Evolutionary conservation across 2,329 filamentous ascomycete genomes (phyloP), one percentile per base, ranked within the genome.

Genomic region (Talaromyces sp.): DNA sequence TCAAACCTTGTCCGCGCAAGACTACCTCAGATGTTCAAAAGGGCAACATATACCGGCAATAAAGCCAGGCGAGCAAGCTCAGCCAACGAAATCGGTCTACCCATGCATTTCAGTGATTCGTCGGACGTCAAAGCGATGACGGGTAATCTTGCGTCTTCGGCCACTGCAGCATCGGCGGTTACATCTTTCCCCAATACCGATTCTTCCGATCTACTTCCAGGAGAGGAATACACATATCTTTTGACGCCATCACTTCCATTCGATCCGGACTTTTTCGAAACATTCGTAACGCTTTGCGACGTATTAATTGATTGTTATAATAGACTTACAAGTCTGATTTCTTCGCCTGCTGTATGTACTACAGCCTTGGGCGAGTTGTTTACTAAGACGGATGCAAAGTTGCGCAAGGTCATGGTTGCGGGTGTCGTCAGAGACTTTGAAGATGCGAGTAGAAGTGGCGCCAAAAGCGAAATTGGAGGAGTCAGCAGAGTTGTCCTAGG

Each of bases 241-340:
- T 84, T 97, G 22, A 98, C 94, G n/a, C 95, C 95, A 0, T 90
- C 88, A 16, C 81, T 99, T 57, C 95, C 95, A 0, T 99, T 99
- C 74, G 93, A 98, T 69, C 95, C 95, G 0, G 95, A 99, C 78
- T 99, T 97, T 73, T 95, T 94, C 77, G 93, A 96, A 80, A 97
- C 93, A 0, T 98, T 98, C 79, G 90, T 93, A 14, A 97, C 95
- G 13, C 83, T 99, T 7, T 98, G 95, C 80, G 95, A 99, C 74
- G 92, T 96, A 3, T 81, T 99, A 67, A 96, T 97, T 71, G 95
- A 98, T 76, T 92, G 89, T 73, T 99, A 99, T 79, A 88, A 88
- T 41, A 87, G 88, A 63, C 86, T 99, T 33, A 82, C 96, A 71
- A 83, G 83, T 50, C 82, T 99, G 66, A 82, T 98, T 24, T 84